These are phyloP conservation scores for Eucalyptus regnans DNA, from an alignment of 345 rosid genomes.

Conservation along the genomic window DNA sequence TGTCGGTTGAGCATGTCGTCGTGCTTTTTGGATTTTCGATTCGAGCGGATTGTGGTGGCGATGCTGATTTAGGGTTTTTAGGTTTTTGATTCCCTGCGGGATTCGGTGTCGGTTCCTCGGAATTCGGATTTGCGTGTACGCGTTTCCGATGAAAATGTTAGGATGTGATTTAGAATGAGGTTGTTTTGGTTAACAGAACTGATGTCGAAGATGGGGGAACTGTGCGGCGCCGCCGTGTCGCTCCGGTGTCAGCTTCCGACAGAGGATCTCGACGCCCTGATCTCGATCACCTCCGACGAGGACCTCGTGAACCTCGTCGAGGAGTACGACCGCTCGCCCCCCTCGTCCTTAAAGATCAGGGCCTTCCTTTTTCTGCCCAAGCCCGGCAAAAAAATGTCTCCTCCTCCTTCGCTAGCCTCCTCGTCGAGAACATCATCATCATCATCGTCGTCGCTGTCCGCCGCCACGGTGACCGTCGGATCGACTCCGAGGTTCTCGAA, in stretches of 20 bases:
- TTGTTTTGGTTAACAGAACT: slow-evolving; percentile 46
- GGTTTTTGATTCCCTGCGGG: not conserved
- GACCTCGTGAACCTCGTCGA: slow-evolving; percentile 81
- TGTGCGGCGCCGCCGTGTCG: slow-evolving; percentile 39
- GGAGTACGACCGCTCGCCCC: slow-evolving; percentile 62
- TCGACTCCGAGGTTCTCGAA: slow-evolving; percentile 26
- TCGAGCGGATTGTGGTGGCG: not conserved
- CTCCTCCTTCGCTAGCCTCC: slow-evolving; percentile 19
- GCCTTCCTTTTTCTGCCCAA: slow-evolving; percentile 60
- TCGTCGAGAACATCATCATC: slow-evolving; percentile 32
- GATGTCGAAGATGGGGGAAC: slow-evolving; percentile 49
- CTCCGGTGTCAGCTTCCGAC: slow-evolving; percentile 86
- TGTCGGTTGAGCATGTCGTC: not conserved
- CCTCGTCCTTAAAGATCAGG: slow-evolving; percentile 53
- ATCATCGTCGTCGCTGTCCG: not conserved
- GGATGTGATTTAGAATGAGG: slow-evolving; percentile 7
- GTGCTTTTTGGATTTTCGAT: not conserved
- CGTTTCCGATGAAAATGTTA: not conserved
- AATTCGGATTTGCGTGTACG: not conserved
- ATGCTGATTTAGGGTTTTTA: not conserved
- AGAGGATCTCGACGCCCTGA: slow-evolving; percentile 84
- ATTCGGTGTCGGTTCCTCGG: not conserved
- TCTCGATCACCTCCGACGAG: slow-evolving; percentile 72
- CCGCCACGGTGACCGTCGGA: not conserved
- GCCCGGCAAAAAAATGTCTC: slow-evolving; percentile 20